phyloP scores from a whole-genome alignment of 805 yeast genomes.

The Yarrowia porcina region DNA sequence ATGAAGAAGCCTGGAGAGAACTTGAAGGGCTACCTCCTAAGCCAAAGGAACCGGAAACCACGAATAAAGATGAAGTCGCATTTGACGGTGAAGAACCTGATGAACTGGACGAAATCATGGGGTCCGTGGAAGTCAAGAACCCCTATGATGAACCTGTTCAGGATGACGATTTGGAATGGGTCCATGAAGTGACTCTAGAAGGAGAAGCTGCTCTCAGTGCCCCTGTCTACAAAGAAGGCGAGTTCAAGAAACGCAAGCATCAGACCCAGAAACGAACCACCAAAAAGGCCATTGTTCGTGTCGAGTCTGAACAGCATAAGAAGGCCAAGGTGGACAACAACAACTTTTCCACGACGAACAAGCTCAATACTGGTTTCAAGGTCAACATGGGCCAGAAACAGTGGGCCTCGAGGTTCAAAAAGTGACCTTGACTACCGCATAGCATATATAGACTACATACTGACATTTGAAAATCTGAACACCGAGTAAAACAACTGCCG shows the following conservation, averaged over 20 bases:
- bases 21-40: neutral
- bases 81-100: neutral
- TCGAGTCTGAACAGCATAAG: constrained; percentile 6
- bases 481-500: too few relatives aligned
- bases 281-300: neutral
- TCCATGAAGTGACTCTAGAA: neutral
- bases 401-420: constrained; percentile 6
- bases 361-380: constrained; percentile 18
- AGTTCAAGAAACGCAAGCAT: neutral
- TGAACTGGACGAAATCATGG: constrained; percentile 5
- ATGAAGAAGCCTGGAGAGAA: constrained; percentile 4
- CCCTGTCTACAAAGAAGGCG: neutral
- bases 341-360: neutral
- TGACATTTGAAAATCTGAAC: neutral
- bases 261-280: constrained; percentile 21
- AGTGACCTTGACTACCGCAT: neutral
- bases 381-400: constrained; percentile 10
- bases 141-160: constrained; percentile 13
- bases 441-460: neutral
- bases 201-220: constrained; percentile 7
- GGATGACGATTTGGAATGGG: constrained; percentile 12
- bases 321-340: constrained; percentile 10
- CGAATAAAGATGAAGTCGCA: neutral
- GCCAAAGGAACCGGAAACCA: neutral
- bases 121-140: neutral